Evolutionary conservation across 1,284 basidiomycete species (phyloP).

Genomic region (Cutaneotrichosporon cyanovorans): DNA sequence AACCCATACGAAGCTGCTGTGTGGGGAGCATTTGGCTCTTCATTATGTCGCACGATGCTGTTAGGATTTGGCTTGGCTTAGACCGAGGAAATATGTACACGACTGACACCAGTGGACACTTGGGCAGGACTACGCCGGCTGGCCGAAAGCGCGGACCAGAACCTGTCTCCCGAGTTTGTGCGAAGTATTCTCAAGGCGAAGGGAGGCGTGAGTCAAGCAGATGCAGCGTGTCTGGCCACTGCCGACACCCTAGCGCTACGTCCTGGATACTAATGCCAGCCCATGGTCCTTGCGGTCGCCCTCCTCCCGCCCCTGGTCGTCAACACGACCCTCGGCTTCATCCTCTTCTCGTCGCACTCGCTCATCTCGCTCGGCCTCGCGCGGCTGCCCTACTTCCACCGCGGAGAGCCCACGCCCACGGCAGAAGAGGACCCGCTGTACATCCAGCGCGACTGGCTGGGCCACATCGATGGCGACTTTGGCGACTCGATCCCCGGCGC

Average conservation of each 20-base stretch:
- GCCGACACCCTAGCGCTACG: background rate
- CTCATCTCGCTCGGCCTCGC: conserved; percentile 39
- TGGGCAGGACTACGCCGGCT: conserved; percentile 41
- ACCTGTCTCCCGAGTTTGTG: conserved; percentile 39
- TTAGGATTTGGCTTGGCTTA: no score
- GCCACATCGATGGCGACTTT: conserved; percentile 16
- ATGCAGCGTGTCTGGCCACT: background rate
- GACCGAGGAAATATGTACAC: no score
- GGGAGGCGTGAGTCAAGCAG: conserved; percentile 31
- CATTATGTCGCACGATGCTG: no score
- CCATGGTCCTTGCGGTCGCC: conserved; percentile 26
- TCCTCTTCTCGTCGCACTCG: conserved; percentile 44
- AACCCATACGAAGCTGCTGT: no score
- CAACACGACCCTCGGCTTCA: conserved; percentile 43
- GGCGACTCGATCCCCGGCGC: conserved; percentile 3
- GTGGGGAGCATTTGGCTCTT: no score
- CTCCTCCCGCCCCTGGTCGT: conserved; percentile 41
- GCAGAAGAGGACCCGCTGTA: conserved; percentile 5
- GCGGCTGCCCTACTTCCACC: conserved; percentile 36
- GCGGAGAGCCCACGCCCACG: conserved; percentile 7
- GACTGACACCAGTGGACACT: conserved; percentile 37
- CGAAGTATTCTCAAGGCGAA: conserved; percentile 32
- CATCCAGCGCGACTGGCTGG: conserved; percentile 9
- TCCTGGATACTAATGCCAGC: conserved; percentile 4
- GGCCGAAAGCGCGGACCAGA: conserved; percentile 40